These are phyloP conservation scores for Metarhizium brunneum DNA, from an alignment of 2,329 filamentous ascomycete species.

Conservation along the genomic window DNA sequence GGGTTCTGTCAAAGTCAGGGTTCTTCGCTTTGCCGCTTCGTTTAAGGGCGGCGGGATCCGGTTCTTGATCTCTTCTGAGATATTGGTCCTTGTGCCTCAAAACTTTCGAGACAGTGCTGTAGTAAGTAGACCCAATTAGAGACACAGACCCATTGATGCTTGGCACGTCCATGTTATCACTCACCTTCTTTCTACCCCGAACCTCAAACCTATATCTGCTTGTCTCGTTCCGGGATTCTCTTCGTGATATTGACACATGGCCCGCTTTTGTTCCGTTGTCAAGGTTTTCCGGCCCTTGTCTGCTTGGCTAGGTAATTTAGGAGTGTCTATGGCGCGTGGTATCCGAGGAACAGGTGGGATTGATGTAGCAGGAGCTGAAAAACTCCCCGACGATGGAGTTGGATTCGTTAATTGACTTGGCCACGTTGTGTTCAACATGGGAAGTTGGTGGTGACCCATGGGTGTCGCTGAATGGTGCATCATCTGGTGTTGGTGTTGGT, in stretches of 20 bases:
- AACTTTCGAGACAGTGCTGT: conserved; percentile 96
- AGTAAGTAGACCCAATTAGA: background rate
- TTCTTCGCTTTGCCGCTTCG: conserved; percentile 67
- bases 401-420: conserved; percentile 75
- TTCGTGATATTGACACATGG: conserved; percentile 91
- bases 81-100: conserved; percentile 92
- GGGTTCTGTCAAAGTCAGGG: conserved; percentile 84
- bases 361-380: conserved; percentile 48
- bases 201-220: conserved; percentile 90
- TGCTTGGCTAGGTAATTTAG: conserved; percentile 26
- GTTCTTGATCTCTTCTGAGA: conserved; percentile 70
- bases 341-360: conserved; percentile 46
- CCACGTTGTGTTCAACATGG: conserved; percentile 67
- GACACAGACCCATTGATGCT: background rate
- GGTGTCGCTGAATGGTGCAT: conserved; percentile 23
- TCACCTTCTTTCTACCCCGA: conserved; percentile 96
- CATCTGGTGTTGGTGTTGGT: conserved; percentile 18
- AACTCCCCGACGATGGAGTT: conserved; percentile 39
- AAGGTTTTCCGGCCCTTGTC: conserved; percentile 74
- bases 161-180: conserved; percentile 8
- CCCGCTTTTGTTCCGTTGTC: conserved; percentile 79
- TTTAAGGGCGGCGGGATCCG: conserved; percentile 52
- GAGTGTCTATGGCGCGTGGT: conserved; percentile 30
- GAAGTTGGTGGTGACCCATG: conserved; percentile 50
- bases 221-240: conserved; percentile 88